Conservation (phyloP, 305 asterid genomes). For the Solanum hybrid region DNA sequence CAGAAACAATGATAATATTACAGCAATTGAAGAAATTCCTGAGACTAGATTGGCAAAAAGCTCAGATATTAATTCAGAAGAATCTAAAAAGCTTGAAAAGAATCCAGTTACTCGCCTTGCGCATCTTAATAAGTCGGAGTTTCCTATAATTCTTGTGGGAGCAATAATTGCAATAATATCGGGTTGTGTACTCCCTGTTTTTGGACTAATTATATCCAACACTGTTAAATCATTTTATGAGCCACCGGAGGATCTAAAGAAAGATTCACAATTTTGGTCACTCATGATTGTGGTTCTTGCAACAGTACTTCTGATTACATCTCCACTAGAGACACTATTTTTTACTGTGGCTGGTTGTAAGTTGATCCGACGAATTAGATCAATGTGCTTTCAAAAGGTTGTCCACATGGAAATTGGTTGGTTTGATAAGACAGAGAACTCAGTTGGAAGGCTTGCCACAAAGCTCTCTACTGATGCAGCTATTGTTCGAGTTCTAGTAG, state of each 20-base stretch:
- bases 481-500: not conserved
- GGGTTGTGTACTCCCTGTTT: not conserved
- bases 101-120: not conserved
- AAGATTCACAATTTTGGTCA: not conserved
- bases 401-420: not conserved
- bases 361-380: not conserved
- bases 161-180: not conserved
- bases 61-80: not conserved
- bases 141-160: not conserved
- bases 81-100: not conserved
- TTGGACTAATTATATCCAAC: not conserved
- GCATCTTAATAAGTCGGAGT: not conserved
- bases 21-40: not conserved
- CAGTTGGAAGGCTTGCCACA: not conserved
- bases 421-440: not conserved
- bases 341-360: not conserved
- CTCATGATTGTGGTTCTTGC: not conserved
- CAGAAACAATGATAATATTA: not conserved
- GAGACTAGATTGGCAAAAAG: not conserved
- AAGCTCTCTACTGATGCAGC: not conserved
- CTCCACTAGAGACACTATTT: not conserved
- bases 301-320: not conserved
- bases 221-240: not conserved
- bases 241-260: not conserved
- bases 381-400: not conserved